Base-by-base conservation (phyloP, 305 asterid genomes). In the Fraxinus nigra region DNA sequence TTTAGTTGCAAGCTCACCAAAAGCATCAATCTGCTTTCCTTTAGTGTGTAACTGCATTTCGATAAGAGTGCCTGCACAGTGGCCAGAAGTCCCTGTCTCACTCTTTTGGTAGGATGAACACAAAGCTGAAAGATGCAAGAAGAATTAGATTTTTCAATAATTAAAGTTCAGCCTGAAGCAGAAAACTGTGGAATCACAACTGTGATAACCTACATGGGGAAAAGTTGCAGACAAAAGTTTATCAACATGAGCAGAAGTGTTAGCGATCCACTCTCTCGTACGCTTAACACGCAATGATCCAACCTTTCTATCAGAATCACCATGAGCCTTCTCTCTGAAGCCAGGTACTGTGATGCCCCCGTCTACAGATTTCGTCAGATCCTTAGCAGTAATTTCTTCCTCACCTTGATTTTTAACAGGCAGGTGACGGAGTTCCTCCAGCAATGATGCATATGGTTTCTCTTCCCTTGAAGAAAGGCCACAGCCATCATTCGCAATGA, bases 1-100 rank as follows among this genome's bases (percentile, higher is more conserved):
- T 78, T 86, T 70, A 82, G 76, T 76, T 83, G 73, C 77, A 56
- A 85, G 78, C 98, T 93, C 86, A 96, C 99, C 98, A 96, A 89
- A 89, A 96, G 94, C 92, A 92, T 87, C 84, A 89, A 83, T 88
- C 97, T 92, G 95, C 95, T 94, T 80, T 90, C 93, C 90, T 85
- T 90, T 90, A 96, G 85, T 9, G 97, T 83, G 87, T 73, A 82
- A 84, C 87, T 87, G 90, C 97, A 93, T 81, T 89, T 92, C 82
- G 88, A 76, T 77, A 96, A 82, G 46, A 96, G 93, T 35, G 87
- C 92, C 89, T 86, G 81, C 74, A 91, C 81, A 82, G 98, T 88
- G 77, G 90, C 90, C 86, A 96, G 85, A 83, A 89, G 82, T 73
- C 97, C 98, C 72, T 22, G 86, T 79, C 94, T 90, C 82, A 92